Percentiles rank a stretch among this genome's conserved stretches.
These are phyloP conservation scores for Pterula multifida DNA, from an alignment of 1,284 basidiomycete species.

Conservation along the genomic window DNA sequence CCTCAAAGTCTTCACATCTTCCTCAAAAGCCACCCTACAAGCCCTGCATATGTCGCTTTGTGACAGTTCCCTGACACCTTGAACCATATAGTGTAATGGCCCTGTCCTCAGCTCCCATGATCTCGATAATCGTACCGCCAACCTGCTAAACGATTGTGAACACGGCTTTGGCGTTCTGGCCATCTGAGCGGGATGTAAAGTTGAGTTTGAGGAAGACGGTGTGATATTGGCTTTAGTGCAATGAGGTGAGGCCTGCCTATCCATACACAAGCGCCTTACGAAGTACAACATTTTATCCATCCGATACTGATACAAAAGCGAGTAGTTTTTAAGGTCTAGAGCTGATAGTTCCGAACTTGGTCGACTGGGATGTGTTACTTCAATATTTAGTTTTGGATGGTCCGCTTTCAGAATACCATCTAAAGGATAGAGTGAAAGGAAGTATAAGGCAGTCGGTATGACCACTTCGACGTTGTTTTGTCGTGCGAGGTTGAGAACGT, in stretches of 20 bases:
- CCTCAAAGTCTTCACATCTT: slow-evolving; percentile 27
- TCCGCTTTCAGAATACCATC: slow-evolving; percentile 34
- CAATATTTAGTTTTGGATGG: slow-evolving; percentile 39
- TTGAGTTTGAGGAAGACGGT: neutral
- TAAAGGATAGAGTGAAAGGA: slow-evolving; percentile 45
- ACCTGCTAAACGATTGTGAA: slow-evolving; percentile 28
- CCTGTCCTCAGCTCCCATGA: slow-evolving; percentile 42
- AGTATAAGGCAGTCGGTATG: slow-evolving; percentile 42
- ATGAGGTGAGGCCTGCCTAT: slow-evolving; percentile 14
- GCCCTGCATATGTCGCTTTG: slow-evolving; percentile 26
- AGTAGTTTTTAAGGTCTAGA: slow-evolving; percentile 35
- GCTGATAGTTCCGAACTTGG: slow-evolving; percentile 32
- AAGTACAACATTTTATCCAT: slow-evolving; percentile 39
- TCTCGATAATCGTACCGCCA: slow-evolving; percentile 31
- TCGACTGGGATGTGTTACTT: slow-evolving; percentile 30
- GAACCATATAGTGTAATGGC: slow-evolving; percentile 40
- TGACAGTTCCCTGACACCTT: slow-evolving; percentile 30
- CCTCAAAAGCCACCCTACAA: slow-evolving; percentile 32
- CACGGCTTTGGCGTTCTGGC: slow-evolving; percentile 19
- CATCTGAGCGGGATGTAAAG: slow-evolving; percentile 8
- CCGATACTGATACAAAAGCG: slow-evolving; percentile 46
- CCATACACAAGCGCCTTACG: slow-evolving; percentile 30
- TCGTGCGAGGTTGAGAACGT: slow-evolving; percentile 44
- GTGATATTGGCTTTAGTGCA: slow-evolving; percentile 13
- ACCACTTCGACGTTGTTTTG: slow-evolving; percentile 37